These are phyloP conservation scores for Flaveria bidentis DNA, from an alignment of 129 eudicot genomes.

Conservation along the genomic window DNA sequence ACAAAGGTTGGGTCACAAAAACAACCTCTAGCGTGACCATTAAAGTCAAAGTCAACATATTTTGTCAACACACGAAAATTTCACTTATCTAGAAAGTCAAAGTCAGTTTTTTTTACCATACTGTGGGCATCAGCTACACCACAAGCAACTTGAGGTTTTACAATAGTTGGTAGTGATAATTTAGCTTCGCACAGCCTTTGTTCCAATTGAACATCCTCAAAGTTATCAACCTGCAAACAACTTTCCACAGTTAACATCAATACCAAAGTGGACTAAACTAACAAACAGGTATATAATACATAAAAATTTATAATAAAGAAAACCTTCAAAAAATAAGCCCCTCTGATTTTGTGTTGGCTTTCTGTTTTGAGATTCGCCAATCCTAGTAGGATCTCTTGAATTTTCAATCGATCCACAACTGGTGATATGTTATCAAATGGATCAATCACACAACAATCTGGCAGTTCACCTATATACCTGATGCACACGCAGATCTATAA, in stretches of 20 bases:
- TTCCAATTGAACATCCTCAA: conserved; percentile 56
- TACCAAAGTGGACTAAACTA: conserved; percentile 9
- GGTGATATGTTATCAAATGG: conserved; percentile 77
- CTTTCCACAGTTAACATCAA: conserved; percentile 18
- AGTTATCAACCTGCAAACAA: conserved; percentile 66
- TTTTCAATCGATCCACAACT: conserved; percentile 74
- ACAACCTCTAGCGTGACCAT: neutral
- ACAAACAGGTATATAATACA: conserved; percentile 9
- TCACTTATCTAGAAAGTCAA: neutral
- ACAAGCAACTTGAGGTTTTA: conserved; percentile 99
- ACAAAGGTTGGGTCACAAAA: too few relatives aligned
- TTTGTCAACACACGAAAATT: neutral
- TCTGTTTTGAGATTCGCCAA: conserved; percentile 51
- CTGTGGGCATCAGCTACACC: conserved; percentile 95
- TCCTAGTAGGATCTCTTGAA: conserved; percentile 68
- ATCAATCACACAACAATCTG: conserved; percentile 71
- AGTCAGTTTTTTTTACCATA: conserved; percentile 41
- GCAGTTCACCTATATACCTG: conserved; percentile 60
- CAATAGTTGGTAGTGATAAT: conserved; percentile 70
- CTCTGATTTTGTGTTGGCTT: conserved; percentile 68
- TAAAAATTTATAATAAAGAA: conserved; percentile 14
- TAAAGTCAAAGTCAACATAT: neutral
- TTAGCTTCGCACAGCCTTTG: conserved; percentile 63
- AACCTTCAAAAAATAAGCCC: conserved; percentile 77
- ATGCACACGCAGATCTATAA: neutral